Percentiles rank a stretch among this genome's conserved stretches.
These are phyloP conservation scores for Sclerotinia trifoliorum DNA, from an alignment of 2,329 filamentous ascomycete genomes.

Conservation along the genomic window DNA sequence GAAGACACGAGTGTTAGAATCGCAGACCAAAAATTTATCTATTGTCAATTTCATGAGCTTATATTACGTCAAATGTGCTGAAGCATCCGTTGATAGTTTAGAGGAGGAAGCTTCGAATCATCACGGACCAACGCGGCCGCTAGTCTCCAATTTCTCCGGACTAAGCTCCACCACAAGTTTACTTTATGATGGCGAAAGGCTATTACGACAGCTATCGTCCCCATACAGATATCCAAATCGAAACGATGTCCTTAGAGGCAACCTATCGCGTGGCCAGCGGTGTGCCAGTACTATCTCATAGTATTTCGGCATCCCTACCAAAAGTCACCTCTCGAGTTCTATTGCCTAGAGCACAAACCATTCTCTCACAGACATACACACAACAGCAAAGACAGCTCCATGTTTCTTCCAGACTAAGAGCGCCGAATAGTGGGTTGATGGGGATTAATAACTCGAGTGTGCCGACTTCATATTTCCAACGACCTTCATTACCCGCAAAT, in stretches of 20 bases:
- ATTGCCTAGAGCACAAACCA: conserved; percentile 29
- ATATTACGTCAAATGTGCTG: not conserved
- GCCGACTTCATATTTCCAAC: conserved; percentile 78
- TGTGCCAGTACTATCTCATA: conserved; percentile 30
- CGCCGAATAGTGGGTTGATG: conserved; percentile 36
- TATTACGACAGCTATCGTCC: not conserved
- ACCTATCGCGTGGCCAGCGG: conserved; percentile 33
- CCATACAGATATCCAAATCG: not conserved
- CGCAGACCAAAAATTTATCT: not conserved
- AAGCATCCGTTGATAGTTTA: not conserved
- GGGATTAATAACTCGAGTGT: conserved; percentile 42
- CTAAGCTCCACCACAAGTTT: not conserved
- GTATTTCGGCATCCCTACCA: conserved; percentile 24
- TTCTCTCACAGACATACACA: conserved; percentile 28
- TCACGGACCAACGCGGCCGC: conserved; percentile 7
- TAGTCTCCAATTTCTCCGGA: conserved; percentile 12
- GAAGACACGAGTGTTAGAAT: not conserved
- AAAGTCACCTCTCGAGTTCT: conserved; percentile 26
- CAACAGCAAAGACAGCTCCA: conserved; percentile 37
- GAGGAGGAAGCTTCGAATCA: not conserved
- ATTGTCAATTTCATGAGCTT: not conserved
- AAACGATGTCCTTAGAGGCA: conserved; percentile 32
- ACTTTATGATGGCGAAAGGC: conserved; percentile 3
- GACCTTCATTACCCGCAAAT: conserved; percentile 76
- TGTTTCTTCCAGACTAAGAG: conserved; percentile 29